Evolutionary conservation across 257 asterid genomes (phyloP).

Genomic region (Cruciata laevipes): DNA sequence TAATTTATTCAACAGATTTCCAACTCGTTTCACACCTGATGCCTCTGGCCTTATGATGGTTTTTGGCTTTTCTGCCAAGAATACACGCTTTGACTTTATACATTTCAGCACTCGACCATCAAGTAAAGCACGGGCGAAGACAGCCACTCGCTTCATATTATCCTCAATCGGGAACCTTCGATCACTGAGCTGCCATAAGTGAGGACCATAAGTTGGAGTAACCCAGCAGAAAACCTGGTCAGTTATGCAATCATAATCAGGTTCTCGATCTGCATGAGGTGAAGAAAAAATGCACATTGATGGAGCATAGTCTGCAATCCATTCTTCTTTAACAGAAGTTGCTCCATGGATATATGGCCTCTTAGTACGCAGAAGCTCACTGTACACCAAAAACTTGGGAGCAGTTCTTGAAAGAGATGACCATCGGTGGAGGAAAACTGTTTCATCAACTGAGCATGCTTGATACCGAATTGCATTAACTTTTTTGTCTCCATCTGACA

Average conservation of each 20-base stretch:
- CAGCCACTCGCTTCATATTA: conserved; percentile 36
- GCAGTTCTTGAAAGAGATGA: conserved; percentile 61
- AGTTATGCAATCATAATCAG: conserved; percentile 43
- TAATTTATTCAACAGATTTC: conserved; percentile 49
- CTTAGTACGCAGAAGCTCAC: conserved; percentile 52
- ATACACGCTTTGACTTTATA: conserved; percentile 23
- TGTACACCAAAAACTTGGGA: conserved; percentile 77
- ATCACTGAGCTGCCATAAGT: conserved; percentile 18
- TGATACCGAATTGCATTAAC: conserved; percentile 55
- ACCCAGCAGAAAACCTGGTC: conserved; percentile 71
- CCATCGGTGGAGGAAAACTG: conserved; percentile 64
- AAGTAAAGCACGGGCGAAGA: conserved; percentile 57
- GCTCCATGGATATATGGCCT: conserved; percentile 90
- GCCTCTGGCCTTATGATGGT: conserved; percentile 71
- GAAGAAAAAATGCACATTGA: conserved; percentile 68
- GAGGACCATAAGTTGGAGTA: conserved; percentile 66
- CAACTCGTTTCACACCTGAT: conserved; percentile 54
- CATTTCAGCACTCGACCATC: conserved; percentile 77
- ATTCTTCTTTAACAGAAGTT: conserved; percentile 50
- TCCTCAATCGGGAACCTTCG: conserved; percentile 19
- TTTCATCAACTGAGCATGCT: conserved; percentile 66
- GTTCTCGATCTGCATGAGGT: conserved; percentile 68
- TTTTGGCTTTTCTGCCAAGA: conserved; percentile 32
- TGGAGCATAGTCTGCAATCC: conserved; percentile 66
- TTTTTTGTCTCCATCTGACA: conserved; percentile 47